Evolutionary conservation across 371 early-diverging fungal genomes (phyloP).

Genomic region (Mortierella sp.): DNA sequence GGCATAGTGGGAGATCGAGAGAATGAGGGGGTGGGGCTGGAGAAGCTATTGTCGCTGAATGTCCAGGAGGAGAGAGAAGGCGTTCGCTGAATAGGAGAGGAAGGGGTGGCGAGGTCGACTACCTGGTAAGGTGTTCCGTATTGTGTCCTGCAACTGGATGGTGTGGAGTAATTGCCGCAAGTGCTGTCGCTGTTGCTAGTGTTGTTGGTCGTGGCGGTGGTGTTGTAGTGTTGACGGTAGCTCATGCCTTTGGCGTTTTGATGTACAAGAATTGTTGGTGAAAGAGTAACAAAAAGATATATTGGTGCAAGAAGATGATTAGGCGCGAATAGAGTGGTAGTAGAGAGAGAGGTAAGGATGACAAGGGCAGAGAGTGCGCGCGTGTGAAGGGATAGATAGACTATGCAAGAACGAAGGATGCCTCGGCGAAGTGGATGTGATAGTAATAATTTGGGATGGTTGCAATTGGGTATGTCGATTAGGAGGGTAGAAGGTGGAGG

Average conservation of each 20-base stretch:
- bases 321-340: background rate
- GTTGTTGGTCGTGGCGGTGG: background rate
- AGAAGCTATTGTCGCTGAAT: background rate
- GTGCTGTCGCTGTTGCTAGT: slow-evolving; percentile 3
- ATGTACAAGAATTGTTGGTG: background rate
- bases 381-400: background rate
- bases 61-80: background rate
- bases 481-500: background rate
- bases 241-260: slow-evolving; percentile 4
- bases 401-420: background rate
- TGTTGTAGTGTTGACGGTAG: background rate
- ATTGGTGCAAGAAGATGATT: background rate
- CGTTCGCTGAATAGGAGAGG: background rate
- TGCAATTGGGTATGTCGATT: background rate
- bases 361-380: background rate
- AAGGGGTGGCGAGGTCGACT: background rate
- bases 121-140: slow-evolving; percentile 12
- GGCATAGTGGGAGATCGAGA: slow-evolving; percentile 1
- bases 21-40: background rate
- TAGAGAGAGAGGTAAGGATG: background rate
- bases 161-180: slow-evolving; percentile 14
- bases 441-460: background rate
- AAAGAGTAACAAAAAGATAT: background rate
- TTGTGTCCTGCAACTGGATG: slow-evolving; percentile 20
- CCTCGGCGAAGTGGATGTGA: background rate